phyloP scores from a whole-genome alignment of 352 stramenopile species.

The Hyaloperonospora brassicae region DNA sequence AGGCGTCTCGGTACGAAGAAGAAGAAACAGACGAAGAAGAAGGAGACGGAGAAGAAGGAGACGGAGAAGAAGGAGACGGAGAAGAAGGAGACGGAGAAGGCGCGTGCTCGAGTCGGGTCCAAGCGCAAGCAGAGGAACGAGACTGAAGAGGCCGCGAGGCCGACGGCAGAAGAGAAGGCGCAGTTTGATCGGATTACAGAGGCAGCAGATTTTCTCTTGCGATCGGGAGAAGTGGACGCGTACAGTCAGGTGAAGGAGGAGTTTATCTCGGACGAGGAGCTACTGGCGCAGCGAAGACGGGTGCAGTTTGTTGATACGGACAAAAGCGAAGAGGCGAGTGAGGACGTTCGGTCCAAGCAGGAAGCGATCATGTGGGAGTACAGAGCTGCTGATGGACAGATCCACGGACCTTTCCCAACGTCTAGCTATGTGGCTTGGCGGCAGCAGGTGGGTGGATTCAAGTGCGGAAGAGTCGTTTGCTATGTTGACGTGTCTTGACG shows the following conservation, averaged over 20 bases:
- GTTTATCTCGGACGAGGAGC: constrained; percentile 56
- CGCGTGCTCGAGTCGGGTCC: too few relatives aligned
- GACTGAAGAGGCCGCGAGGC: too few relatives aligned
- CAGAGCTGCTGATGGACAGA: constrained; percentile 53
- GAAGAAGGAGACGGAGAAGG: too few relatives aligned
- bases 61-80: too few relatives aligned
- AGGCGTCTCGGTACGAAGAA: constrained; percentile 64
- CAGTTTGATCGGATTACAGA: constrained; percentile 79
- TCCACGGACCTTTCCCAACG: constrained; percentile 69
- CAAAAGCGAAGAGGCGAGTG: constrained; percentile 37
- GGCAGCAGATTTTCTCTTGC: constrained; percentile 72
- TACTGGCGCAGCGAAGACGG: constrained; percentile 38
- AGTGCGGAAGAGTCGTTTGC: background rate
- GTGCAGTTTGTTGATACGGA: constrained; percentile 26
- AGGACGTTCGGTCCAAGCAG: constrained; percentile 28
- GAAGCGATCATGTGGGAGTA: constrained; percentile 81
- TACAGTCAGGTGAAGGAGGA: constrained; percentile 80
- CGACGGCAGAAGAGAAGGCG: constrained; percentile 55
- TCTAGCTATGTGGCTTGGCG: constrained; percentile 71
- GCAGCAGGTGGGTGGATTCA: constrained; percentile 44
- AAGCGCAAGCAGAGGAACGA: too few relatives aligned
- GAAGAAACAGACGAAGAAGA: constrained; percentile 19
- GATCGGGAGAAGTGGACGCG: constrained; percentile 64
- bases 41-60: constrained; percentile 24
- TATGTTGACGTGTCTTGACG: background rate